Base-by-base conservation (phyloP, 2,329 filamentous ascomycete species). In the Decorospora gaudefroyi region DNA sequence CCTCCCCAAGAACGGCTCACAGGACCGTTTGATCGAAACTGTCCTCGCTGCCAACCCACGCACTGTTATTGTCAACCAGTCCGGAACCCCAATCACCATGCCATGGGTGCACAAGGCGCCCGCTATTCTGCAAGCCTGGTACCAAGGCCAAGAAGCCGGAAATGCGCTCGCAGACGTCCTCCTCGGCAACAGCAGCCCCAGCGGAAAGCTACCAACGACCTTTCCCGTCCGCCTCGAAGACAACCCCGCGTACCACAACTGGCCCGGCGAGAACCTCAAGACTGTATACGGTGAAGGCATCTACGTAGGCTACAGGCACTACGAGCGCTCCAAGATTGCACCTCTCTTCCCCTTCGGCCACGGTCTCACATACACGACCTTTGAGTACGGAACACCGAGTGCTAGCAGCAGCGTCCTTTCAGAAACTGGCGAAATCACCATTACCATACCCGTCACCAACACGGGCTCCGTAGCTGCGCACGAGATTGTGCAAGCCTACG, bases 61-160 rank as follows among this genome's bases (percentile, higher is more conserved):
- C 49, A 84, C 85, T 1, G 79, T 83, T 1, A 80, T 92, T 3
- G 84, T 90, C 12, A 83, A 88, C 62, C 87, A 91, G 65, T 88
- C 85, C 1, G 87, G 87, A 16, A 88, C 86, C 0, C 87, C 88
- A 0, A 79, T 86, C 17, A 76, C 77, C 3, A 83, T 88, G 83
- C 85, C 85, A 11, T 90, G 86, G 87, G 80, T 76, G 1, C 74
- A 81, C 51, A 69, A 76, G 15, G 83, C 86, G 2, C 80, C 84
- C 3, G 80, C 84, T 1, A 82, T 90, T 19, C 62, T 90, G 1
- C 86, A 90, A 62, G 80, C 87, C 6, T 93, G 88, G 87, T 93
- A 90, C 61, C 87, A 88, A 48, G 88, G 89, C n/a, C 89, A 93
- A 61, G 88, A 93, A 72, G 86, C 85, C 4, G 89, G 88, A 4